A percentile compares a stretch with the other conserved stretches of the same genome.
Evolutionary conservation across 176 grass and related monocot genomes (phyloP).

Genomic region (Carex parvula): DNA sequence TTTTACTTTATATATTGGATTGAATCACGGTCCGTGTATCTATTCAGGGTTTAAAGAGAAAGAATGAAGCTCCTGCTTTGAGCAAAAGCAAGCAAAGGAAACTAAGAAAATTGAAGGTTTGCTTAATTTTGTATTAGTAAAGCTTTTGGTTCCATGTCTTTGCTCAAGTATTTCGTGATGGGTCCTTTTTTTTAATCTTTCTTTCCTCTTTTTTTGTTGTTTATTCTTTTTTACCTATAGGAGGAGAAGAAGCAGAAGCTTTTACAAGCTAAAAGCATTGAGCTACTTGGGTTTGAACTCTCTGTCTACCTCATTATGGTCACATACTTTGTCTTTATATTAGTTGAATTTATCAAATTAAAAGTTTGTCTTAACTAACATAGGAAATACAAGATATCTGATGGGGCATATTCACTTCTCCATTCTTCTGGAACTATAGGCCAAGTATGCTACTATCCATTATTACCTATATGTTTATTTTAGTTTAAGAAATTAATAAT

Average conservation of each 20-base stretch:
- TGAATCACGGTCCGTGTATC: neutral
- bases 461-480: neutral
- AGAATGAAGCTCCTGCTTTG: constrained; percentile 51
- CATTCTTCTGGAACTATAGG: constrained; percentile 90
- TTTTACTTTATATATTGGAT: neutral
- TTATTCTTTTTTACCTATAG: constrained; percentile 28
- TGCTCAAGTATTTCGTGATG: neutral
- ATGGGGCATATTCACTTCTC: constrained; percentile 60
- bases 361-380: neutral
- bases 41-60: constrained; percentile 21
- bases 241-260: constrained; percentile 79
- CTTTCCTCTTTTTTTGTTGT: neutral
- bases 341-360: neutral
- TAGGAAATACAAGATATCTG: constrained; percentile 79
- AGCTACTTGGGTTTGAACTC: constrained; percentile 63
- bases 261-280: constrained; percentile 58
- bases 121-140: neutral
- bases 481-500: neutral
- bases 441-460: constrained; percentile 40
- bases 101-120: constrained; percentile 67
- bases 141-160: too few relatives aligned
- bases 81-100: constrained; percentile 81
- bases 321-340: constrained; percentile 16
- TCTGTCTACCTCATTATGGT: constrained; percentile 12
- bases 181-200: constrained; percentile 3